These are phyloP conservation scores for Osmanthus fragrans DNA, from an alignment of 257 asterid genomes.

Conservation along the genomic window DNA sequence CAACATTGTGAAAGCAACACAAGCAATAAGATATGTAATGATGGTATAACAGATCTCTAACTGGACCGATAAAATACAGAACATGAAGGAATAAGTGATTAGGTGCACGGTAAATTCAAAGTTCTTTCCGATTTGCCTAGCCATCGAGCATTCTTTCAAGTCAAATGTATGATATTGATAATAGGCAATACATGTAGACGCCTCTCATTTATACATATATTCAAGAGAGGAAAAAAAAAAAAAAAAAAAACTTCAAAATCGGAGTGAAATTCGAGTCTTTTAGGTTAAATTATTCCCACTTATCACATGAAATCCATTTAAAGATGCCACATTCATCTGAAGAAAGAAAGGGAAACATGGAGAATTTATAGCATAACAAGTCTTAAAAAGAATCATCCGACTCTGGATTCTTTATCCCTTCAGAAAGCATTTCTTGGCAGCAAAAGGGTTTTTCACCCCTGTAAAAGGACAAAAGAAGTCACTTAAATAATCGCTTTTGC, in stretches of 20 bases:
- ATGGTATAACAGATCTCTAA: not conserved
- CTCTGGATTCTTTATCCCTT: slow-evolving; percentile 36
- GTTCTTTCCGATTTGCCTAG: not conserved
- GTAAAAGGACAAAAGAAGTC: slow-evolving; percentile 12
- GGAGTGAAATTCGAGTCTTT: not conserved
- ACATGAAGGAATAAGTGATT: not conserved
- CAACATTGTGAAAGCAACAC: slow-evolving; percentile 23
- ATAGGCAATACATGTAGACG: slow-evolving; percentile 16
- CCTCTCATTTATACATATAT: slow-evolving; percentile 37
- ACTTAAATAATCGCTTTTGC: not conserved
- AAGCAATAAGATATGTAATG: not conserved
- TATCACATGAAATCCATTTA: slow-evolving; percentile 23
- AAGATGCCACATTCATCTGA: slow-evolving; percentile 37
- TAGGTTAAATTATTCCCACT: slow-evolving; percentile 19
- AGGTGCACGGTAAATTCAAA: not conserved
- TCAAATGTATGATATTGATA: not conserved
- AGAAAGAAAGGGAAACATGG: slow-evolving; percentile 36
- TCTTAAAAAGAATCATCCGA: slow-evolving; percentile 29
- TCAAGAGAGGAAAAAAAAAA: slow-evolving; percentile 25
- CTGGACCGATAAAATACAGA: not conserved
- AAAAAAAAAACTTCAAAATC: slow-evolving; percentile 10
- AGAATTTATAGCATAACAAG: slow-evolving; percentile 9
- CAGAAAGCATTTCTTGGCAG: slow-evolving; percentile 62
- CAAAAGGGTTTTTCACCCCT: slow-evolving; percentile 79
- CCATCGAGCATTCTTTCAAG: slow-evolving; percentile 8